Evolutionary conservation across 176 grass and related monocot species (phyloP).

Genomic region (Puya raimondii): DNA sequence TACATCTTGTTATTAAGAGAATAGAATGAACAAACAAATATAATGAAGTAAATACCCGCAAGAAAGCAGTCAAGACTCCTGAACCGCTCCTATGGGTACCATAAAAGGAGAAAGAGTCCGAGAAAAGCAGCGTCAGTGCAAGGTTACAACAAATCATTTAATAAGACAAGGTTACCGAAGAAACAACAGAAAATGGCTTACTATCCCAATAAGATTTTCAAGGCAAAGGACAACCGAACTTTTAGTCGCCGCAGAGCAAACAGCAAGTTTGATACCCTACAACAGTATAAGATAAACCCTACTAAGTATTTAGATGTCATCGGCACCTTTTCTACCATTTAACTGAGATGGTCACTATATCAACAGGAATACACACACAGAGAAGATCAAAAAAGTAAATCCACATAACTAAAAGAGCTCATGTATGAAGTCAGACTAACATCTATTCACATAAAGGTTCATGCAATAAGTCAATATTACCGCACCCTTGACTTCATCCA

Average conservation of each 20-base stretch:
- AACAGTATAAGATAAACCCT: slow-evolving; percentile 26
- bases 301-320: neutral
- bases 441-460: neutral
- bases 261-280: slow-evolving; percentile 90
- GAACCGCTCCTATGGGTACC: slow-evolving; percentile 61
- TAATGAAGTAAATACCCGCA: slow-evolving; percentile 43
- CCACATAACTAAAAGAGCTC: neutral
- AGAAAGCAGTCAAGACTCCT: slow-evolving; percentile 88
- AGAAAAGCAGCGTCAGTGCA: slow-evolving; percentile 6
- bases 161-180: slow-evolving; percentile 18
- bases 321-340: neutral
- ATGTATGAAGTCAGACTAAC: neutral
- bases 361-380: neutral
- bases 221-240: slow-evolving; percentile 81
- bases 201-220: slow-evolving; percentile 88
- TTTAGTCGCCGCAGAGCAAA: slow-evolving; percentile 98
- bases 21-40: neutral
- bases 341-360: neutral
- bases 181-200: slow-evolving; percentile 35
- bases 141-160: neutral
- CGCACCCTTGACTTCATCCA: slow-evolving; percentile 94
- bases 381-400: neutral
- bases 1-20: neutral
- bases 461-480: slow-evolving; percentile 53
- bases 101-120: slow-evolving; percentile 8